Percentiles rank a stretch among this genome's conserved stretches.
Evolutionary conservation across 345 rosid genomes (phyloP).

Genomic region (Eutrema yunnanense): DNA sequence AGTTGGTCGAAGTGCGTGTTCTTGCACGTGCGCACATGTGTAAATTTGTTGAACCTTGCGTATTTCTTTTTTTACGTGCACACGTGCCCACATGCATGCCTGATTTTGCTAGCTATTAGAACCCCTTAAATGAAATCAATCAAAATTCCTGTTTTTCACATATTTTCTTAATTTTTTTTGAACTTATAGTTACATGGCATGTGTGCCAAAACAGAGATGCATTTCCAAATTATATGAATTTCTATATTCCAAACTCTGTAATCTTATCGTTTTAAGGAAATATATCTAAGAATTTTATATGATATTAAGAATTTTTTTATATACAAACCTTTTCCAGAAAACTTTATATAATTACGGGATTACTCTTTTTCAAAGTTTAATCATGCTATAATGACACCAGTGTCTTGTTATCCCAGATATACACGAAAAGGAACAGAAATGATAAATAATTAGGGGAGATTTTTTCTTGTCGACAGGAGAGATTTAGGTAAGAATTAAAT

Average conservation of each 20-base stretch:
- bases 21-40: conserved; percentile 87
- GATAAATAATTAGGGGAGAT: not conserved
- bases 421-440: not conserved
- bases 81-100: conserved; percentile 77
- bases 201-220: conserved; percentile 3
- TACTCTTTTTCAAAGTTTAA: conserved; percentile 5
- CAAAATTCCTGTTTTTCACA: not conserved
- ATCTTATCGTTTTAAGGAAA: not conserved
- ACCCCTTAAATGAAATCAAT: not conserved
- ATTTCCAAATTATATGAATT: not conserved
- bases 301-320: not conserved
- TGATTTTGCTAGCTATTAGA: conserved; percentile 24
- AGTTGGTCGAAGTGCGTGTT: conserved; percentile 58
- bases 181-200: conserved; percentile 10
- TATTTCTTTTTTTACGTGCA: conserved; percentile 37
- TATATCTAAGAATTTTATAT: not conserved
- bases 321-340: not conserved
- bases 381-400: conserved; percentile 11
- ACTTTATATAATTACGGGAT: not conserved
- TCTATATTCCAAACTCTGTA: not conserved
- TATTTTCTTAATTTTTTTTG: not conserved
- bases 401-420: not conserved
- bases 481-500: conserved; percentile 20
- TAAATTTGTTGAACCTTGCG: conserved; percentile 56
- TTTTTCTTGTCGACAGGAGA: not conserved